These are phyloP conservation scores for Jamesozyma piceae DNA, from an alignment of 805 yeast species.

Conservation along the genomic window DNA sequence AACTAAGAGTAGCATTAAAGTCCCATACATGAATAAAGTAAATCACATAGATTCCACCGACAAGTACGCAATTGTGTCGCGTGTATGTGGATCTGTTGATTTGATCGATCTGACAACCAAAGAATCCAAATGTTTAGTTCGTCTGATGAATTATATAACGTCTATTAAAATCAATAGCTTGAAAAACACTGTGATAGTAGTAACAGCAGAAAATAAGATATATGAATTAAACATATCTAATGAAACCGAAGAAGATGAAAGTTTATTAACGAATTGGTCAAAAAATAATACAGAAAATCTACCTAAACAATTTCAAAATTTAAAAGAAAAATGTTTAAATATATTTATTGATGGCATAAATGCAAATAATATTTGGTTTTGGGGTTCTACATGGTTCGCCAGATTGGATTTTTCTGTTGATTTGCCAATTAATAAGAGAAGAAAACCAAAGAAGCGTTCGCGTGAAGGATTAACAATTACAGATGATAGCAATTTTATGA, in stretches of 20 bases:
- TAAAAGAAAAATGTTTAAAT: conserved; percentile 66
- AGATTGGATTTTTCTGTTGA: conserved; percentile 58
- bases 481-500: conserved; percentile 32
- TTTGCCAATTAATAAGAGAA: conserved; percentile 37
- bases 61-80: conserved; percentile 47
- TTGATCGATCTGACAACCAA: conserved; percentile 26
- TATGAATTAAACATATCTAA: conserved; percentile 47
- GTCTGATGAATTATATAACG: conserved; percentile 51
- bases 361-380: conserved; percentile 60
- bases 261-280: conserved; percentile 62
- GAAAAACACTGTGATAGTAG: conserved; percentile 45
- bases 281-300: conserved; percentile 61
- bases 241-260: conserved; percentile 7
- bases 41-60: conserved; percentile 43
- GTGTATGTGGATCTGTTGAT: conserved; percentile 61
- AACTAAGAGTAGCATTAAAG: conserved; percentile 25
- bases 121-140: conserved; percentile 39
- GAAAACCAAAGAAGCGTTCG: conserved; percentile 31
- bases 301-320: conserved; percentile 51
- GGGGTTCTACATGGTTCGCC: conserved; percentile 76
- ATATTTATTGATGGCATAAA: conserved; percentile 42
- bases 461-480: conserved; percentile 38
- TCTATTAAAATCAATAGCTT: conserved; percentile 46
- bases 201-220: conserved; percentile 66
- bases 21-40: conserved; percentile 43